Evolutionary conservation across 192 early-diverging fungal genomes (phyloP), one percentile per base, ranked within the genome.

Genomic region (Diversispora eburnea): DNA sequence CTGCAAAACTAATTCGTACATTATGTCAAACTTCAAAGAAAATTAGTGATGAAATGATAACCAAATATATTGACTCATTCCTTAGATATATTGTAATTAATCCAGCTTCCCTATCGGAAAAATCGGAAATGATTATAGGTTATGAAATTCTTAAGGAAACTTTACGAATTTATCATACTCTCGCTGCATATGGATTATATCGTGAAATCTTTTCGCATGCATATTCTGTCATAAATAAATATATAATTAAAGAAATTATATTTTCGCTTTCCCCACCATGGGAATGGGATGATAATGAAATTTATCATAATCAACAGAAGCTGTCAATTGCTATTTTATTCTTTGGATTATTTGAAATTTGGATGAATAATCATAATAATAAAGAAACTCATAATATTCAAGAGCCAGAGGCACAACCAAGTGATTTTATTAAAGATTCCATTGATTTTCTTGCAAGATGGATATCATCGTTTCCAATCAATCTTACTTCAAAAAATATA

Each of bases 141-240:
- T 80, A 76, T 67, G 78, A 81, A 43, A 69, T 82, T 46, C 75
- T 79, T 25, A 71, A 74, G 5, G 83, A 84, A 60, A 79, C 76
- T 8, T 41, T 88, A 19, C 77, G 79, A 41, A 46, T 85, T 6
- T 77, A 83, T 51, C 82, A 81, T 12, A 74, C 81, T 0, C 58
- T 84, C 6, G 73, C 78, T 17, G 78, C 76, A 8, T 85, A 88
- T 74, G 86, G 86, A 33, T 75, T 88, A n/a, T 80, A 84, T 73
- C 72, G 55, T 41, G 62, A 43, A 54, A 64, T 73, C 41, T 47
- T 64, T 19, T 73, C 61, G 13, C 46, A 54, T 43, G 20, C 39
- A 64, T 73, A 73, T 73, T 45, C 25, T 12, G 33, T 65, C 12
- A 42, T 73, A 39, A 33, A 43, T 57, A 33, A 54, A 20, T 57